Percentiles rank a stretch among this genome's conserved stretches.
Evolutionary conservation across 148 eudicot genomes (phyloP).

Genomic region (Chenopodium quinoa): DNA sequence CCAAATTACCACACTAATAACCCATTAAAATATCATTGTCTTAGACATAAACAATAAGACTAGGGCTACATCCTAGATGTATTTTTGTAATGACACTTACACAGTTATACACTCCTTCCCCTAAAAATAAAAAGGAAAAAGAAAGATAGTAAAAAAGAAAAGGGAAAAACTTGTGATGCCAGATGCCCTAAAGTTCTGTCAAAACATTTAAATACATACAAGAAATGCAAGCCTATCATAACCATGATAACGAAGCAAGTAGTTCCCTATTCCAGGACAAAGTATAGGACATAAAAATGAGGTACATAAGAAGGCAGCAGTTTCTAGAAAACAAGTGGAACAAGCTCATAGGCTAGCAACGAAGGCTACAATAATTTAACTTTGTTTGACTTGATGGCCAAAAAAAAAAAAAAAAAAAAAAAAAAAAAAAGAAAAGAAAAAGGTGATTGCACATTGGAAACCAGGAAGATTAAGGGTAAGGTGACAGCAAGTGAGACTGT

Average conservation of each 20-base stretch:
- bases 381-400: too few relatives aligned
- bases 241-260: constrained; percentile 9
- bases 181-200: not conserved
- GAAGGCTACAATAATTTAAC: too few relatives aligned
- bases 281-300: not conserved
- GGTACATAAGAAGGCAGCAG: not conserved
- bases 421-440: not conserved
- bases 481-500: not conserved
- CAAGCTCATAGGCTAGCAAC: too few relatives aligned
- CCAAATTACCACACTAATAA: too few relatives aligned
- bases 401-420: too few relatives aligned
- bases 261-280: not conserved
- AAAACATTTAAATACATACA: not conserved
- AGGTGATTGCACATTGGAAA: not conserved
- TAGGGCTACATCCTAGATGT: too few relatives aligned
- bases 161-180: not conserved
- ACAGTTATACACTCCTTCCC: too few relatives aligned
- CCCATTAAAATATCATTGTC: too few relatives aligned
- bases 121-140: not conserved
- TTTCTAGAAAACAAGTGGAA: too few relatives aligned
- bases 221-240: not conserved
- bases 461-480: not conserved
- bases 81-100: too few relatives aligned
- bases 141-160: not conserved
- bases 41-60: too few relatives aligned